Percentiles rank a stretch among this genome's conserved stretches.
Evolutionary conservation across 139 green algal species (phyloP).

Genomic region (Tetratostichococcus sp.): DNA sequence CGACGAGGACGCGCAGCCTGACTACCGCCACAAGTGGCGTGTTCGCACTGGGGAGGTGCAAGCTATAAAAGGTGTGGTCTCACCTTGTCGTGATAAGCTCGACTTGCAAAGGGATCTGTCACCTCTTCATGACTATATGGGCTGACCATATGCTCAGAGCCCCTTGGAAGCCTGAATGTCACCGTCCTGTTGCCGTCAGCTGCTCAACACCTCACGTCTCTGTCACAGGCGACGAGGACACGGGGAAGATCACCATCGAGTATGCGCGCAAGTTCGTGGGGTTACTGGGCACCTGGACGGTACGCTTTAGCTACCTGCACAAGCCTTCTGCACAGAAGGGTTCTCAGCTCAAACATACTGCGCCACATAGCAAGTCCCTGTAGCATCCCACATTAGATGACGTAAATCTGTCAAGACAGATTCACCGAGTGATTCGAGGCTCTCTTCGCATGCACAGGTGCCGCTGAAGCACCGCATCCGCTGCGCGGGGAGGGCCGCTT

Average conservation of each 20-base stretch:
- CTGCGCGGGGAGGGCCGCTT: slow-evolving; percentile 27
- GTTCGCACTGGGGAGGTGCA: slow-evolving; percentile 41
- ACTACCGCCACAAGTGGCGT: slow-evolving; percentile 48
- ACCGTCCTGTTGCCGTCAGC: neutral
- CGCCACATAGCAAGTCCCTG: no score
- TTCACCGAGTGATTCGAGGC: no score
- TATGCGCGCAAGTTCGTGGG: slow-evolving; percentile 34
- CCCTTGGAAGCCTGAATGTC: neutral
- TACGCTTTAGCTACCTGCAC: no score
- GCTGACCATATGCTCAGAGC: neutral
- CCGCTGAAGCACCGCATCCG: slow-evolving; percentile 35
- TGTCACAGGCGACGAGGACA: slow-evolving; percentile 39
- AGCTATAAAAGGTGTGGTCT: slow-evolving; percentile 29
- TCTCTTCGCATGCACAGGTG: no score
- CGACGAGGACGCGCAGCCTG: slow-evolving; percentile 12
- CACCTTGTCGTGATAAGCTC: neutral
- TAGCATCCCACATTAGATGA: no score
- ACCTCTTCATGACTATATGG: no score
- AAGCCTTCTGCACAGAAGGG: no score
- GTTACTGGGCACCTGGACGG: slow-evolving; percentile 41
- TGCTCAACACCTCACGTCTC: neutral
- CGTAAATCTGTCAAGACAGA: no score
- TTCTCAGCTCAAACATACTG: no score
- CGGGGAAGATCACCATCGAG: slow-evolving; percentile 34
- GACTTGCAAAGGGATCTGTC: neutral